A percentile compares a stretch with the other conserved stretches of the same genome.
These are phyloP conservation scores for Cinnamomum micranthum DNA, from an alignment of 164 flowering plant genomes.

Conservation along the genomic window DNA sequence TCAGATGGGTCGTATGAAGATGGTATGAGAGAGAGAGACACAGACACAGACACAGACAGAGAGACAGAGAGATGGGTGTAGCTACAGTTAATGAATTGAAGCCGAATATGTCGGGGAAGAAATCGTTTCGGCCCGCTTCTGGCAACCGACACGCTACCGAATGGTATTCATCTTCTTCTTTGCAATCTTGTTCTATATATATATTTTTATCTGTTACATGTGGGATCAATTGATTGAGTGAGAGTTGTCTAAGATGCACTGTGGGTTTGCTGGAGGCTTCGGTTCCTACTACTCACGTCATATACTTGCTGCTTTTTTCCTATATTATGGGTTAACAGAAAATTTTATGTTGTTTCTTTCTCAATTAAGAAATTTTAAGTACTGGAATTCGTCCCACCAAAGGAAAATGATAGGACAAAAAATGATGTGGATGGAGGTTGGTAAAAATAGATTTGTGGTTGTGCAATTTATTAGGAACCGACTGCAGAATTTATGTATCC, in stretches of 20 bases:
- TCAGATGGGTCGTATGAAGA: not conserved
- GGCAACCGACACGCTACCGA: constrained; percentile 72
- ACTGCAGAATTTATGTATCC: no score
- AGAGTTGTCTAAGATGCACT: not conserved
- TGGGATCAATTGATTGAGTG: not conserved
- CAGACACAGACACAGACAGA: not conserved
- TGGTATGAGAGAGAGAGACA: constrained; percentile 8
- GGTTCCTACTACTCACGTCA: not conserved
- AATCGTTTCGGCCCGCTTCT: constrained; percentile 65
- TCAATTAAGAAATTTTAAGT: no score
- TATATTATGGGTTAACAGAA: no score
- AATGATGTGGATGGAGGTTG: no score
- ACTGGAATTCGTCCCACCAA: no score
- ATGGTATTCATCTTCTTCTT: constrained; percentile 45
- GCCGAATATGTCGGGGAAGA: constrained; percentile 85
- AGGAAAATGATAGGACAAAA: no score
- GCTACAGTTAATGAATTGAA: constrained; percentile 69
- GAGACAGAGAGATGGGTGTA: constrained; percentile 54
- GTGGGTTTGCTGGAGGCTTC: not conserved
- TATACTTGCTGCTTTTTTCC: not conserved
- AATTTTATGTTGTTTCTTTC: not conserved
- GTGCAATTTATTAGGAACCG: no score
- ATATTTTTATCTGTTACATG: no score
- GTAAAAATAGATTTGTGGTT: no score
- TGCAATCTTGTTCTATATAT: not conserved